These are phyloP conservation scores for Eucalyptus pauciflora DNA, from an alignment of 345 rosid species.

Conservation along the genomic window DNA sequence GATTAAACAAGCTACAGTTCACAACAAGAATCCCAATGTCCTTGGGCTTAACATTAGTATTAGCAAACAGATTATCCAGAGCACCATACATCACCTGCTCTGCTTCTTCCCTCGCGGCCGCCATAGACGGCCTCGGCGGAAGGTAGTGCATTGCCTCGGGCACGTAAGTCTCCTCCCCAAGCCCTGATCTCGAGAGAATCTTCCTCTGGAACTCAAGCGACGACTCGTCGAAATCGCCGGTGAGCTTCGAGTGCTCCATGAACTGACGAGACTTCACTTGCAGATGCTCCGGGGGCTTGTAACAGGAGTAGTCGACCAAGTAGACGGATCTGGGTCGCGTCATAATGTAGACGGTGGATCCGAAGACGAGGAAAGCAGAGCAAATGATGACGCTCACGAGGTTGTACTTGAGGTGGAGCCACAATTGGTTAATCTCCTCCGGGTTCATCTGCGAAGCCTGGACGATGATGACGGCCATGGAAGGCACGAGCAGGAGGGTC, in stretches of 20 bases:
- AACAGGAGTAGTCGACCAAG: slow-evolving; percentile 67
- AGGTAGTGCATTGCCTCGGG: slow-evolving; percentile 71
- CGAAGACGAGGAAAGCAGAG: slow-evolving; percentile 50
- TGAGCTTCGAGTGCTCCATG: slow-evolving; percentile 69
- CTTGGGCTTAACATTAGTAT: slow-evolving; percentile 61
- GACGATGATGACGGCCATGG: slow-evolving; percentile 41
- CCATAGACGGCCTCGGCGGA: slow-evolving; percentile 82
- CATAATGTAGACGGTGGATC: slow-evolving; percentile 73
- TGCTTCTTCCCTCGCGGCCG: slow-evolving; percentile 78
- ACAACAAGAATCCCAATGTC: slow-evolving; percentile 82
- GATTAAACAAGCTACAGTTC: slow-evolving; percentile 87
- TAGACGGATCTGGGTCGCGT: slow-evolving; percentile 75
- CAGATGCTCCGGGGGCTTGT: slow-evolving; percentile 53
- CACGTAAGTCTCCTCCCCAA: slow-evolving; percentile 84
- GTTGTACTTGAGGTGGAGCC: slow-evolving; percentile 86
- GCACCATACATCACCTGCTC: slow-evolving; percentile 94
- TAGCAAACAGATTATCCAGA: slow-evolving; percentile 56
- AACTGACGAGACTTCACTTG: slow-evolving; percentile 43
- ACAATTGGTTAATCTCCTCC: slow-evolving; percentile 49
- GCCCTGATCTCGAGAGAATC: slow-evolving; percentile 76
- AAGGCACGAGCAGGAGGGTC: slow-evolving; percentile 64
- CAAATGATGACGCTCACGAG: slow-evolving; percentile 56
- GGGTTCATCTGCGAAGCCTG: slow-evolving; percentile 53
- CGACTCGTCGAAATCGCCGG: slow-evolving; percentile 62
- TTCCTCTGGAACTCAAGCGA: slow-evolving; percentile 77